phyloP scores from a whole-genome alignment of 306 rosid species.

The Casuarina cunninghamiana region DNA sequence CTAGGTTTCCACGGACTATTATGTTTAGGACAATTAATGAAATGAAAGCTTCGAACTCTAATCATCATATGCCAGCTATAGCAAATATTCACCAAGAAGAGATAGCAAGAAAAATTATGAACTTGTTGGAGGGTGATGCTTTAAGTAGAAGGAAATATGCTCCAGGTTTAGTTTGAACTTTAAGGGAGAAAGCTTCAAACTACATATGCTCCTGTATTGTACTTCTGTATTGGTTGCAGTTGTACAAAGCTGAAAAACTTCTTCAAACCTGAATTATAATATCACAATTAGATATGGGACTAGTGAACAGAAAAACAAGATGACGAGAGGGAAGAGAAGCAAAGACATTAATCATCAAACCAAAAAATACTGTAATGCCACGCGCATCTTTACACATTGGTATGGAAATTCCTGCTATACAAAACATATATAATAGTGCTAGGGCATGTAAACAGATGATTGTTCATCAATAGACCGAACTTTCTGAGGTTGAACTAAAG shows the following conservation, averaged over 20 bases:
- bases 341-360: background rate
- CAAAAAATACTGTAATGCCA: background rate
- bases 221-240: background rate
- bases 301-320: background rate
- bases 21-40: constrained; percentile 10
- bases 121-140: background rate
- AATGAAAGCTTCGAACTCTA: constrained; percentile 6
- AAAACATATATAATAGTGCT: background rate
- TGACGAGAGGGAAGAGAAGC: background rate
- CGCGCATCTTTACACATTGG: background rate
- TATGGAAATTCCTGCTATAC: background rate
- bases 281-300: background rate
- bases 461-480: background rate
- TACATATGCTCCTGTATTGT: background rate
- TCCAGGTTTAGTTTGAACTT: too few species aligned
- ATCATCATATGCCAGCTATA: constrained; percentile 12
- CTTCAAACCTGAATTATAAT: background rate
- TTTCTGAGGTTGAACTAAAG: background rate
- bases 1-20: constrained; percentile 3
- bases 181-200: background rate
- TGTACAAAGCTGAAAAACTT: background rate
- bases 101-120: background rate
- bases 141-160: background rate
- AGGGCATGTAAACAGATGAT: background rate
- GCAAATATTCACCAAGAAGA: background rate